phyloP scores from a whole-genome alignment of 768 basidiomycete species.

The Heimioporus sp. region DNA sequence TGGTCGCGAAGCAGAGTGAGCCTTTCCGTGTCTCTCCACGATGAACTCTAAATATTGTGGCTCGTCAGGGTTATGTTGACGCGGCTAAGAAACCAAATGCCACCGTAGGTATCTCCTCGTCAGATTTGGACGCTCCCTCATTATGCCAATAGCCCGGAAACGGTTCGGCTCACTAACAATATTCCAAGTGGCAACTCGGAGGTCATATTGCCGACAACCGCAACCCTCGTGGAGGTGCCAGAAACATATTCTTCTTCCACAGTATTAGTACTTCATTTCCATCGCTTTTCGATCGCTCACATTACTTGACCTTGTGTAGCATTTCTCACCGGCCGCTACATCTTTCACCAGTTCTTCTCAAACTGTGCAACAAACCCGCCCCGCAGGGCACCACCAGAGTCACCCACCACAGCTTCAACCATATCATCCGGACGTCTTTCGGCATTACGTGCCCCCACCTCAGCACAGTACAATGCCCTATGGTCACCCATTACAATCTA shows the following conservation, averaged over 20 bases:
- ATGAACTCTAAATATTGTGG: background rate
- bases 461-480: background rate
- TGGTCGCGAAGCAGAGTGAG: conserved; percentile 47
- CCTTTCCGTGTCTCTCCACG: background rate
- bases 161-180: conserved; percentile 14
- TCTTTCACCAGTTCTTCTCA: background rate
- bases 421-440: background rate
- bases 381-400: background rate
- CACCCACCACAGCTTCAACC: background rate
- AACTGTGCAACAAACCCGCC: conserved; percentile 4
- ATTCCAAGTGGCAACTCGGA: conserved; percentile 8
- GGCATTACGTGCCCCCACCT: conserved; percentile 3
- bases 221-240: conserved; percentile 34
- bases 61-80: conserved; percentile 20
- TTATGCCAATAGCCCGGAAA: conserved; percentile 9
- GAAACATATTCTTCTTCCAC: conserved; percentile 14
- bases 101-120: conserved; percentile 12
- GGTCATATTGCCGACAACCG: conserved; percentile 32
- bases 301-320: conserved; percentile 10
- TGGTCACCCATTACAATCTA: conserved; percentile 2
- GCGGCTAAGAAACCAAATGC: conserved; percentile 11
- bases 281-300: conserved; percentile 3
- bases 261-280: conserved; percentile 9
- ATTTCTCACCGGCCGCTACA: background rate
- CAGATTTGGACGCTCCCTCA: background rate